These are phyloP conservation scores for Tetrahymena borealis DNA, from an alignment of 73 alveolate species.

Conservation along the genomic window DNA sequence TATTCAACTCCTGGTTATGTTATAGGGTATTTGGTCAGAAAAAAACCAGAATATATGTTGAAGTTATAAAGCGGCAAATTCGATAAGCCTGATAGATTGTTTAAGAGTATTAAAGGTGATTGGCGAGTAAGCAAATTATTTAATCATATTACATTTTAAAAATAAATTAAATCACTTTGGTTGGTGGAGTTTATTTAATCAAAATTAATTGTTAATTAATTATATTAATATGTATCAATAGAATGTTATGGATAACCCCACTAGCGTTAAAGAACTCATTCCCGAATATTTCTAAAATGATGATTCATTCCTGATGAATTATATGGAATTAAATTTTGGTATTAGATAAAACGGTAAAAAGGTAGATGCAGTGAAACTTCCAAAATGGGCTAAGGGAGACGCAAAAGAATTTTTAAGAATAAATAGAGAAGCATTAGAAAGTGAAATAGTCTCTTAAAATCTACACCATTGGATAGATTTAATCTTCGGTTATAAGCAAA, in stretches of 20 bases:
- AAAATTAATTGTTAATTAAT: neutral
- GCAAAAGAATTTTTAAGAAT: constrained; percentile 46
- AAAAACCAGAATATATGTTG: constrained; percentile 91
- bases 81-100: constrained; percentile 96
- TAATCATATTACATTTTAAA: neutral
- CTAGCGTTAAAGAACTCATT: constrained; percentile 91
- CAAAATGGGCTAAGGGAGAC: constrained; percentile 74
- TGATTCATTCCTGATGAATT: constrained; percentile 71
- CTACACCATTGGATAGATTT: constrained; percentile 95
- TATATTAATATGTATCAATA: too few species aligned
- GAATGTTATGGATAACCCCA: constrained; percentile 69
- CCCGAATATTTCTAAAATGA: constrained; percentile 88
- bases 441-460: constrained; percentile 73
- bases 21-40: constrained; percentile 89
- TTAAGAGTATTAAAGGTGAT: constrained; percentile 85
- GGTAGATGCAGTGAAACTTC: constrained; percentile 83
- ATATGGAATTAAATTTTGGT: constrained; percentile 77
- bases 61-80: constrained; percentile 95
- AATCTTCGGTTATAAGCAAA: constrained; percentile 93
- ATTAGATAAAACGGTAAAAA: constrained; percentile 82
- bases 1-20: constrained; percentile 99
- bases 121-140: constrained; percentile 51
- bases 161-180: neutral
- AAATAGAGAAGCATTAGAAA: constrained; percentile 72
- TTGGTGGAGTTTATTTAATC: neutral